Evolutionary conservation across 2,329 filamentous ascomycete species (phyloP).

Genomic region (Phoma sp.): DNA sequence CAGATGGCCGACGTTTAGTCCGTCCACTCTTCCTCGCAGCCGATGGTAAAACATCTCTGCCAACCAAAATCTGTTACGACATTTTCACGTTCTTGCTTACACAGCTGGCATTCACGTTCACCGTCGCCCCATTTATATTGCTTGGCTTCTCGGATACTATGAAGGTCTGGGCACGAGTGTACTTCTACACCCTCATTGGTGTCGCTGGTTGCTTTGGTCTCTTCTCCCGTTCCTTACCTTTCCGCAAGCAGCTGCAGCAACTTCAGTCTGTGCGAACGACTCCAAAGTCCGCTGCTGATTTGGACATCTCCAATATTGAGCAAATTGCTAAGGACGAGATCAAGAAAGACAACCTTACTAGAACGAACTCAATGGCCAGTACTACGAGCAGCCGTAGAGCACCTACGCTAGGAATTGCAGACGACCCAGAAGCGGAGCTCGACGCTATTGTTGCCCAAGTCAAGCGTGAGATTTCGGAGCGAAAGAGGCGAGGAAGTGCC

Average conservation of each 20-base stretch:
- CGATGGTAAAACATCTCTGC: slow-evolving; percentile 62
- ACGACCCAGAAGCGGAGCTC: slow-evolving; percentile 76
- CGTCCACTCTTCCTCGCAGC: slow-evolving; percentile 92
- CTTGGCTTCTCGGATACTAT: slow-evolving; percentile 76
- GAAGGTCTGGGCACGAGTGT: slow-evolving; percentile 81
- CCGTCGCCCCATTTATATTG: slow-evolving; percentile 83
- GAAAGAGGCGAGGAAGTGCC: slow-evolving; percentile 55
- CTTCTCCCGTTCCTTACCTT: slow-evolving; percentile 81
- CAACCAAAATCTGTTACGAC: slow-evolving; percentile 88
- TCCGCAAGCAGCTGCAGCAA: slow-evolving; percentile 51
- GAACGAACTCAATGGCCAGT: slow-evolving; percentile 63
- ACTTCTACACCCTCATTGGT: slow-evolving; percentile 83
- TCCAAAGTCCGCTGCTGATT: slow-evolving; percentile 23
- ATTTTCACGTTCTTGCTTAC: slow-evolving; percentile 76
- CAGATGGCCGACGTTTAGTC: slow-evolving; percentile 87
- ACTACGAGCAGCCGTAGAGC: slow-evolving; percentile 58
- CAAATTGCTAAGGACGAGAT: slow-evolving; percentile 46
- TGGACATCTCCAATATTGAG: slow-evolving; percentile 39
- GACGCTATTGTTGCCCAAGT: slow-evolving; percentile 81
- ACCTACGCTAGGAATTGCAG: slow-evolving; percentile 78
- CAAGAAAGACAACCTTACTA: slow-evolving; percentile 50
- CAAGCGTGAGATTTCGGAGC: slow-evolving; percentile 72
- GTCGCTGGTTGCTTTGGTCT: slow-evolving; percentile 71
- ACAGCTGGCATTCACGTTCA: slow-evolving; percentile 84
- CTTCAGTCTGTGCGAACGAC: slow-evolving; percentile 35